Evolutionary conservation across 2,329 filamentous ascomycete species (phyloP).

Genomic region (Penicillium italicum): DNA sequence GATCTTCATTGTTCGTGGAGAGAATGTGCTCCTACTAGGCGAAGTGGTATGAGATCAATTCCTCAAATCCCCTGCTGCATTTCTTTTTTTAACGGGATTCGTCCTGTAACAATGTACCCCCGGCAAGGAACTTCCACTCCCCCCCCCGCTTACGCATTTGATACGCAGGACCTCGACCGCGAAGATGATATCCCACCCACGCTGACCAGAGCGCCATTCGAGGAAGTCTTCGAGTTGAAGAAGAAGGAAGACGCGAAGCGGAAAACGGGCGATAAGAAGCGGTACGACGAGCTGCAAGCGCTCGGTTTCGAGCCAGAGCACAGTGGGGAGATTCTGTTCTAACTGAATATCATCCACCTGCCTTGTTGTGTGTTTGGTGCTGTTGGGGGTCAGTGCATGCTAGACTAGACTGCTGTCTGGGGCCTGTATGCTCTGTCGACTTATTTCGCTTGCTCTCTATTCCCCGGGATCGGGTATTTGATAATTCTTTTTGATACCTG

Average conservation of each 20-base stretch:
- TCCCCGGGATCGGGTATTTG: not conserved
- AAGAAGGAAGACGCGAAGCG: slow-evolving; percentile 67
- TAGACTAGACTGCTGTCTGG: not conserved
- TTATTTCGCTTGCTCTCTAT: not conserved
- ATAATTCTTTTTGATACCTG: not conserved
- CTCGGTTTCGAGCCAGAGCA: slow-evolving; percentile 88
- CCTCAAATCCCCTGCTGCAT: not conserved
- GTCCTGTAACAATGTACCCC: too few relatives aligned
- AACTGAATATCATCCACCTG: slow-evolving; percentile 22
- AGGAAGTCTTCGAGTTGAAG: slow-evolving; percentile 68
- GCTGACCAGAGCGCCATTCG: slow-evolving; percentile 63
- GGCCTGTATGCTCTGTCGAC: not conserved
- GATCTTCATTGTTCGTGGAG: slow-evolving; percentile 86
- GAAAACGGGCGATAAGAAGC: slow-evolving; percentile 69
- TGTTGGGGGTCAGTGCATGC: not conserved
- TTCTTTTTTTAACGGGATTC: not conserved
- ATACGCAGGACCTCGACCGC: slow-evolving; percentile 74
- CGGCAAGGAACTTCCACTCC: not conserved
- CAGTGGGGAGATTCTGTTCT: slow-evolving; percentile 69
- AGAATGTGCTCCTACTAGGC: slow-evolving; percentile 93
- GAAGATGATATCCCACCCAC: slow-evolving; percentile 79
- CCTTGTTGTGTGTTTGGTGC: not conserved
- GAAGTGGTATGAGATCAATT: slow-evolving; percentile 63
- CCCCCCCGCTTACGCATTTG: not conserved
- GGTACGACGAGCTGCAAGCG: slow-evolving; percentile 66